A percentile compares a stretch with the other conserved stretches of the same genome.
These are phyloP conservation scores for Phytophthora pisi DNA, from an alignment of 352 stramenopile genomes.

Conservation along the genomic window DNA sequence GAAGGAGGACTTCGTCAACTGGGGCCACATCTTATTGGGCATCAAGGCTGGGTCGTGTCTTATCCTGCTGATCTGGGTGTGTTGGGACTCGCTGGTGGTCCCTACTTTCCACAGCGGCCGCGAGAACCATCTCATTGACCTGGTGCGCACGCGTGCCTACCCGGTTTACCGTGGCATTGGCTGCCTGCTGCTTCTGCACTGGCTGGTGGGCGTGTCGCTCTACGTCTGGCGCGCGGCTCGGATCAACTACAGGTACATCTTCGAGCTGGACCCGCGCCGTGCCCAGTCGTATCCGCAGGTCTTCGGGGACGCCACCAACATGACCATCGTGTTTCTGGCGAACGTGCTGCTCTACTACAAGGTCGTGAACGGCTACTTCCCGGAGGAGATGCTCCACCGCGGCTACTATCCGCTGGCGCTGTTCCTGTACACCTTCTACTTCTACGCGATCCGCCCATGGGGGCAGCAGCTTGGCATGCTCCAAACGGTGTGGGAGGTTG, in stretches of 20 bases:
- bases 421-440: slow-evolving; percentile 93
- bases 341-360: slow-evolving; percentile 98
- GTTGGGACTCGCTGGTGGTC: slow-evolving; percentile 94
- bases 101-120: slow-evolving; percentile 70
- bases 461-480: slow-evolving; percentile 85
- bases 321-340: slow-evolving; percentile 95
- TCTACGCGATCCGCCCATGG: slow-evolving; percentile 91
- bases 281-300: slow-evolving; percentile 90
- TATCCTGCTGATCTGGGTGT: slow-evolving; percentile 92
- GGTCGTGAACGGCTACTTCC: slow-evolving; percentile 89
- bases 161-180: slow-evolving; percentile 96
- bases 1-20: slow-evolving; percentile 77
- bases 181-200: slow-evolving; percentile 95
- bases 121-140: slow-evolving; percentile 77
- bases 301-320: slow-evolving; percentile 96
- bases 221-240: slow-evolving; percentile 92
- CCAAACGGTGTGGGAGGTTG: slow-evolving; percentile 87
- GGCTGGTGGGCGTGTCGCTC: slow-evolving; percentile 91
- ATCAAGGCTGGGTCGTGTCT: slow-evolving; percentile 85
- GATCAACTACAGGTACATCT: slow-evolving; percentile 97
- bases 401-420: slow-evolving; percentile 94
- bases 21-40: slow-evolving; percentile 82
- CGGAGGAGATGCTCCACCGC: slow-evolving; percentile 76
- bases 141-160: slow-evolving; percentile 86
- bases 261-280: slow-evolving; percentile 91